Conservation (phyloP, 352 stramenopile genomes). For the Globisporangium mamillatum region DNA sequence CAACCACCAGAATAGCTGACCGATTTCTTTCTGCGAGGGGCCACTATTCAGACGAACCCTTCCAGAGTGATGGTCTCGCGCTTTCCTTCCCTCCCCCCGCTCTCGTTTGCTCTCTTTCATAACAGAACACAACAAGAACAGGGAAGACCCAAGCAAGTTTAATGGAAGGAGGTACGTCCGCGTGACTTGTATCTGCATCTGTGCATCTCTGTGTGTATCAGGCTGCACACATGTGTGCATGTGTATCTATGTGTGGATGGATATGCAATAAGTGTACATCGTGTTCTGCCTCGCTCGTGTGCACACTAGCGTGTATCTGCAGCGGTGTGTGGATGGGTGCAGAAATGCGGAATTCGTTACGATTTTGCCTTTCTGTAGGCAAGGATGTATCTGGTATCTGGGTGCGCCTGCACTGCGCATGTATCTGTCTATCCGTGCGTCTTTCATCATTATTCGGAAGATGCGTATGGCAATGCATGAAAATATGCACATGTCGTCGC, state of each 20-base stretch:
- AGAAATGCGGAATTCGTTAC: conserved; percentile 4
- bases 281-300: neutral
- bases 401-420: neutral
- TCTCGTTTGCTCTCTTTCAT: conserved; percentile 9
- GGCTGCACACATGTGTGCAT: neutral
- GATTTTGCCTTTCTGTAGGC: neutral
- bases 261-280: too few relatives aligned
- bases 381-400: neutral
- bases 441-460: neutral
- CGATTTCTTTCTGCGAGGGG: conserved; percentile 5
- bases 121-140: conserved; percentile 31
- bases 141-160: conserved; percentile 26
- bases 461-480: neutral
- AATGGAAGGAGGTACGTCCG: conserved; percentile 40
- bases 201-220: neutral
- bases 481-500: neutral
- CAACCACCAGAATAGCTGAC: conserved; percentile 11
- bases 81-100: conserved; percentile 5
- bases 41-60: conserved; percentile 3
- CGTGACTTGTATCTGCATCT: neutral
- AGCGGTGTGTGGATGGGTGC: neutral
- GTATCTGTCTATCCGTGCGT: neutral
- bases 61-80: conserved; percentile 6
- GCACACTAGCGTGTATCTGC: neutral
- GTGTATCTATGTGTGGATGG: neutral